Base-by-base conservation (phyloP, 2,329 filamentous ascomycete genomes). In the Scolecobasidium constrictum region DNA sequence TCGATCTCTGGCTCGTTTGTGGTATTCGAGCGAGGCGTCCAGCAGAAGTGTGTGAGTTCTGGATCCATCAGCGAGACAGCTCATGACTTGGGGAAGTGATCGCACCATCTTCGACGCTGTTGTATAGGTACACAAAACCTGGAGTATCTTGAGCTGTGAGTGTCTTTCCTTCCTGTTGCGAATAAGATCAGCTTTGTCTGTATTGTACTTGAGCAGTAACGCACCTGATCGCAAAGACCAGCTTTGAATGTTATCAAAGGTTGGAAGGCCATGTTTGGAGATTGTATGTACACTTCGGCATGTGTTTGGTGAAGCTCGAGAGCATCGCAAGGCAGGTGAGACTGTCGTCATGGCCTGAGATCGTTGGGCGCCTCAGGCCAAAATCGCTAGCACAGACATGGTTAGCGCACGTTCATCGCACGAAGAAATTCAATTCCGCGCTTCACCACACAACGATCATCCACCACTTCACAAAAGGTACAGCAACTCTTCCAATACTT, bases 231-330 rank as follows among this genome's bases (percentile, higher is more conserved):
- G 67, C 90, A 96, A 62, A 77, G 77, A 63, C 90, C 90, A 50
- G 90, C 90, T 73, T 94, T 95, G 75, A 96, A 96, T 13, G 87
- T 94, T 61, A 96, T 88, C 58, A 94, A 75, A 22, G 90, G 87
- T 52, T 73, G 63, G 64, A 86, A 79, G 49, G 88, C 86, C 87
- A 94, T 95, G 48, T 35, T n/a, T 31, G 26, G n/a, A n/a, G n/a
- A n/a, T n/a, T n/a, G n/a, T n/a, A n/a, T n/a, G n/a, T n/a, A n/a
- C n/a, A n/a, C n/a, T n/a, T n/a, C n/a, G n/a, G n/a, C n/a, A n/a
- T n/a, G n/a, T n/a, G n/a, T n/a, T n/a, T n/a, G n/a, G n/a, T n/a
- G n/a, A n/a, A n/a, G n/a, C n/a, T n/a, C n/a, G n/a, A n/a, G n/a
- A n/a, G n/a, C n/a, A n/a, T n/a, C n/a, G n/a, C n/a, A n/a, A n/a